Evolutionary conservation across 176 grass and related monocot species (phyloP), one percentile per base, ranked within the genome.

Genomic region (Oryza glaberrima): DNA sequence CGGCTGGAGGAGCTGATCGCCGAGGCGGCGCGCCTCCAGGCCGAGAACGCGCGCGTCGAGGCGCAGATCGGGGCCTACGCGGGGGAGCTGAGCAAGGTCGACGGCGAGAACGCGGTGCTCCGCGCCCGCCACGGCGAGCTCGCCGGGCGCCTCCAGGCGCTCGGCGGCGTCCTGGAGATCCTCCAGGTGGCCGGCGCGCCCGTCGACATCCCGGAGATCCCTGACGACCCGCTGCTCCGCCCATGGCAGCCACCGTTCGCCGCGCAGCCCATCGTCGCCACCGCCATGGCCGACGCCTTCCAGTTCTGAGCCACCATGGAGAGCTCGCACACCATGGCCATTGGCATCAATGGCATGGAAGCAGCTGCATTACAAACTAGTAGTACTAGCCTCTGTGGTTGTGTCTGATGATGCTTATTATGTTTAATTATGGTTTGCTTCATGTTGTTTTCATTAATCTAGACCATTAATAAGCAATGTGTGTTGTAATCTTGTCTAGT

Each of bases 151-250:
- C 93, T 95, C 17, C 64, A 88, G 46, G 85, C 82, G 10, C 82
- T 95, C 9, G 71, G 78, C 43, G 56, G 79, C 56, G 83, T 95
- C 14, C 90, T 95, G 7, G 90, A 73, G 72, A 84, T 92, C 54
- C 43, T 95, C 47, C 85, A 92, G 88, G 82, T 88, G 49, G 72
- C 79, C 52, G 93, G 93, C 14, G 86, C 88, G 22, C 47, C 70
- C 19, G 88, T 95, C 13, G 90, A 95, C 54, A 90, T 95, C 36
- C 93, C 90, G 0, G 93, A 92, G 82, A 88, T 95, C 36, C 83
- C 88, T 0, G 83, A 88, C 0, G 83, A 88, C 85, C 88, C 93
- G 35, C 64, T 92, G 41, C 88, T 95, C 60, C 86, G 83, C 82
- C 88, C 93, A 0, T 92, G 93, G 93, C 88, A 90, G 88, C 81